These are phyloP conservation scores for Pneumocystis jirovecii DNA, from an alignment of 1,139 yeast genomes.

Conservation along the genomic window DNA sequence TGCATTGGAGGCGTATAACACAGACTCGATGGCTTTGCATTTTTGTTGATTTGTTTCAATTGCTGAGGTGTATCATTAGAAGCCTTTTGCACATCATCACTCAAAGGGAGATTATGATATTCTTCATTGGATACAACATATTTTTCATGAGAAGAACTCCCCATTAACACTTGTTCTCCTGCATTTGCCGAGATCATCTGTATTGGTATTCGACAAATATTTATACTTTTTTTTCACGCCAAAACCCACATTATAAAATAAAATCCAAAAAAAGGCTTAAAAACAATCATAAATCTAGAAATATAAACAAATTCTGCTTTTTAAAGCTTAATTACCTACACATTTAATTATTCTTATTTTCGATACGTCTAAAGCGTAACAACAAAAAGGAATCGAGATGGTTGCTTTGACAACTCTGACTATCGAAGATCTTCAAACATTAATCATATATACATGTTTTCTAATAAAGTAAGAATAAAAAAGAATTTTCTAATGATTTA, in stretches of 20 bases:
- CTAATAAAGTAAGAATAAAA: neutral
- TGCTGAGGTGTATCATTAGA: neutral
- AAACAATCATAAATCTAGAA: neutral
- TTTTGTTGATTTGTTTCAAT: conserved; percentile 36
- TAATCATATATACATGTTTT: neutral
- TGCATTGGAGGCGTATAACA: conserved; percentile 93
- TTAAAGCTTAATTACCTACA: neutral
- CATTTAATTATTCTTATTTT: neutral
- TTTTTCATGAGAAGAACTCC: neutral
- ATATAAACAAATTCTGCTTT: neutral
- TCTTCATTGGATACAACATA: neutral
- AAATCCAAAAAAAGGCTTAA: neutral
- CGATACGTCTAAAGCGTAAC: neutral
- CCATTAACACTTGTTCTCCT: neutral
- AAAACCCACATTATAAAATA: neutral
- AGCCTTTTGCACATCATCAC: neutral
- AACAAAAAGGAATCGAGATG: neutral
- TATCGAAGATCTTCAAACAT: neutral
- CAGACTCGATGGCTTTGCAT: conserved; percentile 70
- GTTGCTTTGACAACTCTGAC: neutral
- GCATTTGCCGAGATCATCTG: neutral
- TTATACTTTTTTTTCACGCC: neutral
- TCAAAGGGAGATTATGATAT: neutral
- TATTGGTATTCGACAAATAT: neutral
- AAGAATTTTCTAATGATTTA: no score